These are phyloP conservation scores for Phaeosphaeria sp. DNA, from an alignment of 2,329 filamentous ascomycete genomes.

Conservation along the genomic window DNA sequence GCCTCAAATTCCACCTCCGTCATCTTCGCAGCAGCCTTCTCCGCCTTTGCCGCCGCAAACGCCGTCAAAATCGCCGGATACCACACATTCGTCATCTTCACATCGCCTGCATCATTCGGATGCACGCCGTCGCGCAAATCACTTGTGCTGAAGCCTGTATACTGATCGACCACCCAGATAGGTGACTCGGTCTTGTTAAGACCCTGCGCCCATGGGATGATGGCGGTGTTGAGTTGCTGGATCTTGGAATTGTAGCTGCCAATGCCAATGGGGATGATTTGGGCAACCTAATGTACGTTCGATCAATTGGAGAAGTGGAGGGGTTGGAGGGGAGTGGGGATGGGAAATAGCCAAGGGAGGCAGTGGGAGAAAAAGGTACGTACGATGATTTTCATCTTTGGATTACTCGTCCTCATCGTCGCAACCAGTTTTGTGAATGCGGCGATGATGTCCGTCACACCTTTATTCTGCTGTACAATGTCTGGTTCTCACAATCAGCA, in stretches of 20 bases:
- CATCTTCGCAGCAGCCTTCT: constrained; percentile 8
- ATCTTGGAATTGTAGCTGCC: constrained; percentile 47
- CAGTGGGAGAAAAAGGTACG: constrained; percentile 14
- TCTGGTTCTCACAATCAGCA: no score
- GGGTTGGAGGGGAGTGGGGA: no score
- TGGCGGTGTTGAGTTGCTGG: constrained; percentile 49
- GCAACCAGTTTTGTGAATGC: constrained; percentile 51
- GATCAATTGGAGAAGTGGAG: no score
- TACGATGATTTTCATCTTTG: constrained; percentile 54
- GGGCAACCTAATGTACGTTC: constrained; percentile 51
- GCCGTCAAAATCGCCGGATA: constrained; percentile 36
- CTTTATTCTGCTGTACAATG: no score
- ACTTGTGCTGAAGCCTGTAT: constrained; percentile 45
- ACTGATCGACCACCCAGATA: constrained; percentile 54
- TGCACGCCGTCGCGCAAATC: constrained; percentile 51
- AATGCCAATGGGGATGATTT: constrained; percentile 48
- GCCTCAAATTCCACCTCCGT: constrained; percentile 6
- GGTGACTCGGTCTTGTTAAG: constrained; percentile 49
- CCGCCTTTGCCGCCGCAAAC: constrained; percentile 27
- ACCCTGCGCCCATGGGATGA: constrained; percentile 48
- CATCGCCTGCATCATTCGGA: constrained; percentile 50
- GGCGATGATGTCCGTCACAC: constrained; percentile 47
- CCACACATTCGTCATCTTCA: constrained; percentile 49
- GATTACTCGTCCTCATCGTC: constrained; percentile 50
- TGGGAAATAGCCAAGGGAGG: neutral